These are phyloP conservation scores for Trichoderma breve DNA, from an alignment of 2,329 filamentous ascomycete genomes.

Conservation along the genomic window DNA sequence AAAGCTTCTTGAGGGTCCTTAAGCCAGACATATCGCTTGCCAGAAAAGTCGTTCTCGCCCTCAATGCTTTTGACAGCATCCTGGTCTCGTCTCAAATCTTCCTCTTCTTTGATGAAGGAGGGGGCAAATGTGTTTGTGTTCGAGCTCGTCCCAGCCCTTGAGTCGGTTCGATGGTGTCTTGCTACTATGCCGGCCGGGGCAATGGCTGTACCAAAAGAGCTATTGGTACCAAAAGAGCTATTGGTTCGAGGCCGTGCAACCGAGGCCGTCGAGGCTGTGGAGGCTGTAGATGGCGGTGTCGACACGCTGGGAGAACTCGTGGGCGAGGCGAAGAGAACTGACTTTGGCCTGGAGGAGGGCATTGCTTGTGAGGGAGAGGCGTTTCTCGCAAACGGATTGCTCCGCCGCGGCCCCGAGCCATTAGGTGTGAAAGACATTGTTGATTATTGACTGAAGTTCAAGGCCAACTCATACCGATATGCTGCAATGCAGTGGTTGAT, in stretches of 20 bases:
- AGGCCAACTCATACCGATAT: slow-evolving; percentile 26
- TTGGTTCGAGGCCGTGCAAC: slow-evolving; percentile 71
- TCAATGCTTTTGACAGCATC: slow-evolving; percentile 73
- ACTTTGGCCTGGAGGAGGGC: slow-evolving; percentile 64
- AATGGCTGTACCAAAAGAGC: slow-evolving; percentile 45
- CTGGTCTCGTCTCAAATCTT: slow-evolving; percentile 62
- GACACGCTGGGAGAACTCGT: neutral
- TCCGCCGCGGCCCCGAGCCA: slow-evolving; percentile 64
- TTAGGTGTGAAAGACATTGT: slow-evolving; percentile 38
- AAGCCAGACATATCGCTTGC: slow-evolving; percentile 97
- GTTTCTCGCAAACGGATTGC: slow-evolving; percentile 74
- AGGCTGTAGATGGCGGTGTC: slow-evolving; percentile 50
- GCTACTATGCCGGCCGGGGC: slow-evolving; percentile 37
- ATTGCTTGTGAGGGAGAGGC: slow-evolving; percentile 64
- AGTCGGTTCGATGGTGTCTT: slow-evolving; percentile 54
- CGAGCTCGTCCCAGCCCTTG: slow-evolving; percentile 60
- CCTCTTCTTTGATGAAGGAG: slow-evolving; percentile 90
- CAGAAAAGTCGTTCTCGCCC: slow-evolving; percentile 97
- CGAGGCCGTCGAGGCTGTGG: slow-evolving; percentile 30
- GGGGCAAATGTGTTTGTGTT: slow-evolving; percentile 84
- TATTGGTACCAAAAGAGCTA: slow-evolving; percentile 52
- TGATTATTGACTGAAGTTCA: slow-evolving; percentile 20
- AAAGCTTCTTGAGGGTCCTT: slow-evolving; percentile 85
- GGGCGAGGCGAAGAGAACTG: slow-evolving; percentile 61
- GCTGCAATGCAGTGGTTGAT: slow-evolving; percentile 13